These are phyloP conservation scores for Aspergillus terreus DNA, from an alignment of 2,329 filamentous ascomycete species.

Conservation along the genomic window DNA sequence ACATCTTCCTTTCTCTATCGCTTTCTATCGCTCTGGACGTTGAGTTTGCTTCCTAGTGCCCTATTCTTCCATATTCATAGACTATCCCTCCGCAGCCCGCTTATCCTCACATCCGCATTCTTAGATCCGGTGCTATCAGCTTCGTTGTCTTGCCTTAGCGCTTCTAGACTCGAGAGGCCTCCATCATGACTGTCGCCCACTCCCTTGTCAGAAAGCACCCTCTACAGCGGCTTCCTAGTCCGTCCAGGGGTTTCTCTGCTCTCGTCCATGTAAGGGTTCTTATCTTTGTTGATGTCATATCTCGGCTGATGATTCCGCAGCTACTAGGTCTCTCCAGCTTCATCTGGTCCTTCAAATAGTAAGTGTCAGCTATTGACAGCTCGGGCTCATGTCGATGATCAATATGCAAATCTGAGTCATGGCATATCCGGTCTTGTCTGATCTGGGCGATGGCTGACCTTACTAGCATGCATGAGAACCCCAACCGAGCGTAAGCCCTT, in stretches of 20 bases:
- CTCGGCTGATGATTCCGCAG: slow-evolving; percentile 24
- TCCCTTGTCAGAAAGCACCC: slow-evolving; percentile 36
- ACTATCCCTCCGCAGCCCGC: no score
- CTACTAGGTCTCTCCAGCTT: slow-evolving; percentile 40
- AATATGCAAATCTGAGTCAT: background rate
- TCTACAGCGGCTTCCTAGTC: slow-evolving; percentile 41
- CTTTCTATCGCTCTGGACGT: background rate
- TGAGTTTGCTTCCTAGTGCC: background rate
- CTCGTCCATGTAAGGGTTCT: slow-evolving; percentile 41
- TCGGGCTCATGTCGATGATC: background rate
- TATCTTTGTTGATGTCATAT: slow-evolving; percentile 5
- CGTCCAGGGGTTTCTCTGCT: slow-evolving; percentile 41
- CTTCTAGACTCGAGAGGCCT: background rate
- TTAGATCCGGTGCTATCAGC: background rate
- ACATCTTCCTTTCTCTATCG: background rate
- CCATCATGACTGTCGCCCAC: slow-evolving; percentile 7
- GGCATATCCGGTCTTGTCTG: background rate
- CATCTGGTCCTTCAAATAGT: slow-evolving; percentile 44
- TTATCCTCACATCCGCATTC: no score
- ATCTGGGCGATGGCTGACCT: slow-evolving; percentile 5
- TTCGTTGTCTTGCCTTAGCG: background rate
- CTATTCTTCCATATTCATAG: no score
- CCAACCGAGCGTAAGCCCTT: slow-evolving; percentile 38
- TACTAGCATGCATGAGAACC: slow-evolving; percentile 39
- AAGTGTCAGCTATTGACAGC: slow-evolving; percentile 14